phyloP scores from a whole-genome alignment of 2,329 filamentous ascomycete genomes.

The Aspergillus sp. region DNA sequence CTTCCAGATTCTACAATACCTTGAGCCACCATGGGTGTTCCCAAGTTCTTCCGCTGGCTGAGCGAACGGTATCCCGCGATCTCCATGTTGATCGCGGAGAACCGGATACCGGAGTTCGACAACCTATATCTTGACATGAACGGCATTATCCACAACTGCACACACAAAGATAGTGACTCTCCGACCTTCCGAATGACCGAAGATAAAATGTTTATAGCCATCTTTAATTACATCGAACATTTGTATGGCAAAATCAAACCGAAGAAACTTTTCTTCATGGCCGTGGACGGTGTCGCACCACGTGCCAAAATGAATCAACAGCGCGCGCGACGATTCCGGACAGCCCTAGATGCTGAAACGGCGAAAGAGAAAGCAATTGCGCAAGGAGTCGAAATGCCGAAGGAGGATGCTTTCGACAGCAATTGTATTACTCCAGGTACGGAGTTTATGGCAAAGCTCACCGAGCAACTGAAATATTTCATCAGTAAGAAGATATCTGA shows the following conservation, averaged over 20 bases:
- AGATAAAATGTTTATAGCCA: slow-evolving; percentile 99
- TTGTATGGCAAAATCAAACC: slow-evolving; percentile 98
- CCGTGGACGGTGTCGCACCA: slow-evolving; percentile 94
- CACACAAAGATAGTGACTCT: slow-evolving; percentile 92
- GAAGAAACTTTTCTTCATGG: slow-evolving; percentile 99
- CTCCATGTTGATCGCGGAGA: slow-evolving; percentile 97
- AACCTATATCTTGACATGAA: slow-evolving; percentile 92
- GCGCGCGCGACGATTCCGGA: slow-evolving; percentile 89
- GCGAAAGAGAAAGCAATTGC: slow-evolving; percentile 88
- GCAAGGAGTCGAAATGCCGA: slow-evolving; percentile 89
- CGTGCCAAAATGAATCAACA: slow-evolving; percentile 99
- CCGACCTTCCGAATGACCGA: slow-evolving; percentile 90
- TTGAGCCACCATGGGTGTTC: slow-evolving; percentile 61
- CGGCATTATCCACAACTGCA: slow-evolving; percentile 99
- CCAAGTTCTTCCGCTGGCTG: slow-evolving; percentile 98
- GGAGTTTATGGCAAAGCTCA: slow-evolving; percentile 96
- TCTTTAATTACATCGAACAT: slow-evolving; percentile 99
- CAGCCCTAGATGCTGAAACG: slow-evolving; percentile 83
- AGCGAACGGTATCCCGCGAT: slow-evolving; percentile 98
- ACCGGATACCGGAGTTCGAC: slow-evolving; percentile 98
- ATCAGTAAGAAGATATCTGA: slow-evolving; percentile 98
- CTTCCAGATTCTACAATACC: slow-evolving; percentile 3
- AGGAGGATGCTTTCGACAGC: slow-evolving; percentile 95
- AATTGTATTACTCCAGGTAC: slow-evolving; percentile 98
- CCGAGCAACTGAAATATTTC: slow-evolving; percentile 93